A percentile compares a stretch with the other conserved stretches of the same genome.
Conservation (phyloP, 2,329 filamentous ascomycete genomes). For the Coniochaeta sp. region DNA sequence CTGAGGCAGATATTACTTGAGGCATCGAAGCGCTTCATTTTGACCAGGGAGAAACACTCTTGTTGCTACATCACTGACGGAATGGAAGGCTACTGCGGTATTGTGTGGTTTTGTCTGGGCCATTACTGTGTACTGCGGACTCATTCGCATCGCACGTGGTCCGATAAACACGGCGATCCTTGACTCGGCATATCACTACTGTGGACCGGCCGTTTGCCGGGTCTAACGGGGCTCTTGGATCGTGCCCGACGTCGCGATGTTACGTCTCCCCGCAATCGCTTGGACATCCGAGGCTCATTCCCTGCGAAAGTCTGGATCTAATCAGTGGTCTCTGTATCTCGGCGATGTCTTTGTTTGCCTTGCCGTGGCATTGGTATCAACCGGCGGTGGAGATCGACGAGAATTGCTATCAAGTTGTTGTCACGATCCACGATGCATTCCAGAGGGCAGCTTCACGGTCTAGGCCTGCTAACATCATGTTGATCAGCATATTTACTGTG, state of each 20-base stretch:
- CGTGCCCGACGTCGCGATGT: not conserved
- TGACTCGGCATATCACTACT: not conserved
- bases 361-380: not conserved
- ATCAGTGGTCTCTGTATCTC: no score
- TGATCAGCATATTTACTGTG: not conserved
- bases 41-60: no score
- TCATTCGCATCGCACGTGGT: not conserved
- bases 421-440: not conserved
- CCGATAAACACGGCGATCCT: not conserved
- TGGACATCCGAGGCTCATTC: no score
- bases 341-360: no score
- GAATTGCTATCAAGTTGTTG: not conserved
- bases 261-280: not conserved
- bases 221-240: not conserved
- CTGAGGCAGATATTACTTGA: no score
- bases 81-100: no score
- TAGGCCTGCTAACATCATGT: not conserved
- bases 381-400: not conserved
- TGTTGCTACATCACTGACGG: no score
- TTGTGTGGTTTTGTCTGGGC: no score
- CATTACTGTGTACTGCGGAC: no score
- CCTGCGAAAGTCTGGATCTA: no score
- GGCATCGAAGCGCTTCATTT: no score
- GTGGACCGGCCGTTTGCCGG: not conserved
- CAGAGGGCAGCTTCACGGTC: not conserved